These are phyloP conservation scores for Thecamonas trahens DNA, from an alignment of 78 protist genomes.

Conservation along the genomic window DNA sequence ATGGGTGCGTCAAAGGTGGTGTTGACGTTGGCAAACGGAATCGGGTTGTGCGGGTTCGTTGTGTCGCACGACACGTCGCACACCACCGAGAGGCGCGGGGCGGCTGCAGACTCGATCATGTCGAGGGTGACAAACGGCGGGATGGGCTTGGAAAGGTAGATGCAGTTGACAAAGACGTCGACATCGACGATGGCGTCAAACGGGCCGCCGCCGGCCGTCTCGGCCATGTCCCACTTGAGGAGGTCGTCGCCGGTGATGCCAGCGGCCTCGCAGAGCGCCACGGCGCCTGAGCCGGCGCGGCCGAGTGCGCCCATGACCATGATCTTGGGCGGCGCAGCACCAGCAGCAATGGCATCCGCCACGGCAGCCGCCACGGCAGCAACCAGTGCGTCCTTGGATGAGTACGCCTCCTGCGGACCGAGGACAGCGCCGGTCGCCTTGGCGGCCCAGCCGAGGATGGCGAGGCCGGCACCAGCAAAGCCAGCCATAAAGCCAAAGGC, in stretches of 20 bases:
- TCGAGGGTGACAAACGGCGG: slow-evolving; percentile 58
- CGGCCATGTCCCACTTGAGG: slow-evolving; percentile 64
- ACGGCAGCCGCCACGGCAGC: not conserved
- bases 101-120: slow-evolving; percentile 5
- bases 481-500: slow-evolving; percentile 82
- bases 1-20: slow-evolving; percentile 49
- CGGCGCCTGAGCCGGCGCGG: slow-evolving; percentile 70
- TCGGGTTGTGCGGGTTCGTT: slow-evolving; percentile 64
- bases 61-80: slow-evolving; percentile 62
- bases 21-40: slow-evolving; percentile 40
- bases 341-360: not conserved
- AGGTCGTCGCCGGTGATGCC: slow-evolving; percentile 38
- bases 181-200: slow-evolving; percentile 41
- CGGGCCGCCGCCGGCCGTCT: slow-evolving; percentile 76
- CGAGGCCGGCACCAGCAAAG: slow-evolving; percentile 49
- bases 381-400: not conserved
- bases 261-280: slow-evolving; percentile 16
- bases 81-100: slow-evolving; percentile 20
- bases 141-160: slow-evolving; percentile 49
- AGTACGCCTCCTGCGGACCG: too few relatives aligned
- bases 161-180: slow-evolving; percentile 70
- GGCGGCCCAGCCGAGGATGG: slow-evolving; percentile 50
- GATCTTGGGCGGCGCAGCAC: slow-evolving; percentile 18
- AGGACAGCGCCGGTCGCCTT: slow-evolving; percentile 1
- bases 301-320: slow-evolving; percentile 75